Percentiles rank a stretch among this genome's conserved stretches.
phyloP scores from a whole-genome alignment of 805 yeast species.

The Zygosaccharomyces rouxii region DNA sequence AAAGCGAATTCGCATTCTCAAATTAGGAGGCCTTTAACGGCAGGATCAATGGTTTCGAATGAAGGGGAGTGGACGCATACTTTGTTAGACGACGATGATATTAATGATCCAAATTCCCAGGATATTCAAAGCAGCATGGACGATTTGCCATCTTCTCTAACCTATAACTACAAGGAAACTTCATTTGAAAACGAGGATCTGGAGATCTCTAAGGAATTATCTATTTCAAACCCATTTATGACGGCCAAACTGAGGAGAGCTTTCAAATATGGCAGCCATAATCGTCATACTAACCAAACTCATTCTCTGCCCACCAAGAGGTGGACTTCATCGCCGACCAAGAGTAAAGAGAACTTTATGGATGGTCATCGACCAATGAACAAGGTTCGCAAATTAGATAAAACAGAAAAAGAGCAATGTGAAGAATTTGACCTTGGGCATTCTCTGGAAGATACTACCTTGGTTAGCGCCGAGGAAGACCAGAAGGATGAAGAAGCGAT shows the following conservation, averaged over 20 bases:
- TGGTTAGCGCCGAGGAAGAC: slow-evolving; percentile 1
- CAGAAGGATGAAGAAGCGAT: background rate
- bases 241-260: slow-evolving; percentile 12
- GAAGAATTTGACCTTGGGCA: background rate
- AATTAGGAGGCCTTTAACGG: slow-evolving; percentile 7
- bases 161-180: slow-evolving; percentile 9
- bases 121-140: background rate
- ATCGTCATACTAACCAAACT: background rate
- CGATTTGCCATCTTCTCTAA: slow-evolving; percentile 14
- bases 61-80: slow-evolving; percentile 17
- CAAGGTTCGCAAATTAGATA: background rate
- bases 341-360: background rate
- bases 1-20: background rate
- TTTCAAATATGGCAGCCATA: background rate
- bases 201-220: slow-evolving; percentile 15
- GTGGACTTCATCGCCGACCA: background rate
- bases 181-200: slow-evolving; percentile 18
- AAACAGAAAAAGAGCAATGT: background rate
- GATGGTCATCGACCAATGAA: background rate
- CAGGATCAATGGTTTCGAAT: slow-evolving; percentile 15
- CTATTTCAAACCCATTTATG: slow-evolving; percentile 25
- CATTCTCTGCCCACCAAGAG: background rate
- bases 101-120: background rate
- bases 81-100: slow-evolving; percentile 5
- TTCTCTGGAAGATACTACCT: slow-evolving; percentile 2